phyloP scores from a whole-genome alignment of 108 stramenopile genomes.

The Nannochloropsis gaditana region DNA sequence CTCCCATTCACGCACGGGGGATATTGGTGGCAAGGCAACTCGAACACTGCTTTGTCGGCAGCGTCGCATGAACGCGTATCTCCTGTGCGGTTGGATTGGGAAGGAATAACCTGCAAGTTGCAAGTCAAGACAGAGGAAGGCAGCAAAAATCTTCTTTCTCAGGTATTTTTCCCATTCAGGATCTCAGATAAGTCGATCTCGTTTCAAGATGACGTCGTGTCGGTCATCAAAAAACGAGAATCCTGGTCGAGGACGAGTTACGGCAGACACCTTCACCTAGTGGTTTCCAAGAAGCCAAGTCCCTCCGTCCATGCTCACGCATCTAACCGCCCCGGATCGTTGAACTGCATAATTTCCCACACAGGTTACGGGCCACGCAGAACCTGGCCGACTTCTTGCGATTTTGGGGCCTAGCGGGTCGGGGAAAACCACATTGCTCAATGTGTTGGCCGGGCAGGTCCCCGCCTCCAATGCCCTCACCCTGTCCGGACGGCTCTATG shows the following conservation, averaged over 20 bases:
- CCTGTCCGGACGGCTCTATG: not conserved
- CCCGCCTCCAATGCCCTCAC: slow-evolving; percentile 16
- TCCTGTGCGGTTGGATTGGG: slow-evolving; percentile 11
- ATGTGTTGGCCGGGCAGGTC: slow-evolving; percentile 53
- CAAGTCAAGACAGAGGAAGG: slow-evolving; percentile 10
- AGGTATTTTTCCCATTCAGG: not conserved
- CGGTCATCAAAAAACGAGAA: no score
- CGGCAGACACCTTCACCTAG: no score
- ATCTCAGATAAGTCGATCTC: no score
- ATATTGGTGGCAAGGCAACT: not conserved
- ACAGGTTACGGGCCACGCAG: slow-evolving; percentile 39
- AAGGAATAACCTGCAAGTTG: not conserved
- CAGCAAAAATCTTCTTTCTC: not conserved
- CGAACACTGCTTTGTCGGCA: not conserved
- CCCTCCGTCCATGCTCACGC: no score
- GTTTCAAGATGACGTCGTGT: no score
- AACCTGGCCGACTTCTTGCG: slow-evolving; percentile 50
- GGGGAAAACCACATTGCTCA: slow-evolving; percentile 54
- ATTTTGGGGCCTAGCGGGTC: slow-evolving; percentile 55
- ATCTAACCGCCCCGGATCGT: no score
- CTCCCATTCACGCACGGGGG: not conserved
- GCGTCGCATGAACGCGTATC: not conserved
- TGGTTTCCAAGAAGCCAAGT: no score
- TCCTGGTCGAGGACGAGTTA: no score
- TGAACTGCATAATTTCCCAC: not conserved